phyloP scores from a whole-genome alignment of 805 yeast species.

The Allodekkera sacchari region DNA sequence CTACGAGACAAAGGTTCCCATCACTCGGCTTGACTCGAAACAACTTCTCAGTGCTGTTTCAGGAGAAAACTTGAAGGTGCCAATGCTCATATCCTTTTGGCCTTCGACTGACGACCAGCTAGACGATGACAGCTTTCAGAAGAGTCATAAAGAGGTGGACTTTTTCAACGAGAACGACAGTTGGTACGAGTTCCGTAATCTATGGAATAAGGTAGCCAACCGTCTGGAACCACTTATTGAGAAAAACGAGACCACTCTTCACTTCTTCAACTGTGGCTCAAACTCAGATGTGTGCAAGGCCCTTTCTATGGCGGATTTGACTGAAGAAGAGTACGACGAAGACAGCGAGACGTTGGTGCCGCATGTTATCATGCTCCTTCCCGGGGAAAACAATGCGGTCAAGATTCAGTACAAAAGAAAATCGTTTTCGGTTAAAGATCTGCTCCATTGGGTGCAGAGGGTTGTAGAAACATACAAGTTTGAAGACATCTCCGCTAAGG shows the following conservation, averaged over 20 bases:
- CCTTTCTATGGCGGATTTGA: conserved; percentile 35
- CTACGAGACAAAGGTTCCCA: conserved; percentile 4
- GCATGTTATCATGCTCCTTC: conserved; percentile 30
- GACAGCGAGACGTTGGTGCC: conserved; percentile 13
- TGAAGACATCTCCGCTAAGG: conserved; percentile 20
- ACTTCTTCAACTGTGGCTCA: conserved; percentile 51
- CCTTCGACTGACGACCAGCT: conserved; percentile 43
- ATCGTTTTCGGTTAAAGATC: conserved; percentile 18
- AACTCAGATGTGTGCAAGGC: conserved; percentile 43
- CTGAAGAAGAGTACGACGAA: conserved; percentile 6
- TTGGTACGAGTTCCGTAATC: conserved; percentile 41
- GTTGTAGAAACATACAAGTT: conserved; percentile 38
- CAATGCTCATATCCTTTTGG: conserved; percentile 58
- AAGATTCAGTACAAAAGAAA: conserved; percentile 32
- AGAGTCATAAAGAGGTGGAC: conserved; percentile 25
- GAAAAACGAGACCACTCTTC: conserved; percentile 20
- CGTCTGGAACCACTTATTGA: conserved; percentile 23
- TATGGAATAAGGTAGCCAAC: conserved; percentile 53
- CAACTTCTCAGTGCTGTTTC: conserved; percentile 40
- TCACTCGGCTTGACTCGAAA: conserved; percentile 22
- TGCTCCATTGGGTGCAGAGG: conserved; percentile 38
- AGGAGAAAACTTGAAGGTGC: conserved; percentile 36
- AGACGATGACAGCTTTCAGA: conserved; percentile 24
- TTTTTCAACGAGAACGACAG: conserved; percentile 36
- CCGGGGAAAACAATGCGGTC: conserved; percentile 43